Conservation (phyloP, 257 asterid genomes). For the Plantago ovata region DNA sequence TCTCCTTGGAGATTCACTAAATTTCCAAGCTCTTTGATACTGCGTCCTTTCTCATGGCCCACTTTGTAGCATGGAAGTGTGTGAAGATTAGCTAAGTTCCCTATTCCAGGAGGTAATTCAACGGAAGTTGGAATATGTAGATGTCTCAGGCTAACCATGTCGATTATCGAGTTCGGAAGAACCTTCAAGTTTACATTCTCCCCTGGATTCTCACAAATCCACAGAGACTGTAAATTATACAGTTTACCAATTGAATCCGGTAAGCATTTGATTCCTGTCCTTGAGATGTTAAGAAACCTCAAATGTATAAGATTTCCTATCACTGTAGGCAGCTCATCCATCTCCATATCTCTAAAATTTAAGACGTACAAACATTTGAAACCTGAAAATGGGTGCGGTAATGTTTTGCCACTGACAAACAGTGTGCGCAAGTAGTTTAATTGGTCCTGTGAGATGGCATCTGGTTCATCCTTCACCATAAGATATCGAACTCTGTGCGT, state of each 20-base stretch:
- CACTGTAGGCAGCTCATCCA: not conserved
- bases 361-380: constrained; percentile 21
- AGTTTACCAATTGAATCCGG: constrained; percentile 23
- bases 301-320: constrained; percentile 24
- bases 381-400: not conserved
- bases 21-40: constrained; percentile 23
- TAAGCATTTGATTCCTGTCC: not conserved
- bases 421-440: constrained; percentile 19
- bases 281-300: constrained; percentile 21
- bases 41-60: constrained; percentile 11
- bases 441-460: not conserved
- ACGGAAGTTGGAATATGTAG: not conserved
- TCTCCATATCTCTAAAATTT: not conserved
- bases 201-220: too few relatives aligned
- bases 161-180: constrained; percentile 12
- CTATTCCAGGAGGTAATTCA: constrained; percentile 15
- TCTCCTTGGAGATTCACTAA: constrained; percentile 4
- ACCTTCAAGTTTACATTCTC: too few relatives aligned
- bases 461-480: not conserved
- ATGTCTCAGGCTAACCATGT: constrained; percentile 23
- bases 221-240: constrained; percentile 25
- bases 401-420: not conserved
- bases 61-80: constrained; percentile 14
- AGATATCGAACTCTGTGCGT: constrained; percentile 4
- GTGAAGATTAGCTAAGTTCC: constrained; percentile 22